These are phyloP conservation scores for Haematococcus lacustris DNA, from an alignment of 139 green algal species.

Conservation along the genomic window DNA sequence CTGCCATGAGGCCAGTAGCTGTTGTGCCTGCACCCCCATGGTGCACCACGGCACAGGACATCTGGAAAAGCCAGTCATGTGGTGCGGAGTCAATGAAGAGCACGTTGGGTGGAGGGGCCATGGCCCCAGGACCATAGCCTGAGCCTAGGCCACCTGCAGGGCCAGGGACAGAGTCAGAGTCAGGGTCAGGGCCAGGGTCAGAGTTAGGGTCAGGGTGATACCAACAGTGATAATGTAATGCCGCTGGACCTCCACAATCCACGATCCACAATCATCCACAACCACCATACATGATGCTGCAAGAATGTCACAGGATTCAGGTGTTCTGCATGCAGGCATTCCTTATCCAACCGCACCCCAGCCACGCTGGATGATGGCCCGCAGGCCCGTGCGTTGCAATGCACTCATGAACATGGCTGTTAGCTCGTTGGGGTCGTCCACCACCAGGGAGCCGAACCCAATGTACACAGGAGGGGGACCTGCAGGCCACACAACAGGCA, in stretches of 20 bases:
- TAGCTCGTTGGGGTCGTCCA: conserved; percentile 14
- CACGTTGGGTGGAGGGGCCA: not conserved
- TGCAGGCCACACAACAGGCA: not conserved
- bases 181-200: too few relatives aligned
- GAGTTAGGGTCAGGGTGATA: too few relatives aligned
- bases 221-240: too few relatives aligned
- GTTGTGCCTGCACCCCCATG: conserved; percentile 72
- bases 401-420: conserved; percentile 12
- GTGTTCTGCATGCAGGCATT: too few relatives aligned
- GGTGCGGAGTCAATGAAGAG: conserved; percentile 10
- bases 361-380: conserved; percentile 20
- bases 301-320: too few relatives aligned
- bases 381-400: conserved; percentile 5
- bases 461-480: conserved; percentile 51
- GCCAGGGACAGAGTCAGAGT: too few relatives aligned
- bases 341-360: too few relatives aligned
- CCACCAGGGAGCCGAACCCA: conserved; percentile 40
- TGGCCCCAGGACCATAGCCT: too few relatives aligned
- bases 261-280: too few relatives aligned
- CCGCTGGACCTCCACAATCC: too few relatives aligned
- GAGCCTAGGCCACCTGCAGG: too few relatives aligned
- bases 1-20: conserved; percentile 39
- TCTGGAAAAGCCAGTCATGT: conserved; percentile 27
- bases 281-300: too few relatives aligned
- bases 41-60: conserved; percentile 48